phyloP scores from a whole-genome alignment of 2,329 filamentous ascomycete species.

The Fusarium sp. region DNA sequence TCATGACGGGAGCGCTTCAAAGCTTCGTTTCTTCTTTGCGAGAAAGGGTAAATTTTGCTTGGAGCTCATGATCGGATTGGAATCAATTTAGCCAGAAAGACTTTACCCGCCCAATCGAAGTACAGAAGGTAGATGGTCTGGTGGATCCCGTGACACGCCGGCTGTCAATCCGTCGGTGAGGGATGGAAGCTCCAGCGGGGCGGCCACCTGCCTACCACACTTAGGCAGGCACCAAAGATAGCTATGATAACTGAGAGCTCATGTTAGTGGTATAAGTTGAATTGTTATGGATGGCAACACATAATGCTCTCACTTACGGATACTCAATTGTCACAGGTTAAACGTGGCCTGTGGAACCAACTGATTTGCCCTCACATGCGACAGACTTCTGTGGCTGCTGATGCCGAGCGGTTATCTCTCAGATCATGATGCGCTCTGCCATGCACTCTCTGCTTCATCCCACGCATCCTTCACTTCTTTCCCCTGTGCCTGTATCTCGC shows the following conservation, averaged over 20 bases:
- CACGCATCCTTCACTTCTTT: background rate
- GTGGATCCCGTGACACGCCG: conserved; percentile 17
- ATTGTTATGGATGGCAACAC: background rate
- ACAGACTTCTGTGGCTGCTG: conserved; percentile 3
- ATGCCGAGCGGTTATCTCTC: conserved; percentile 1
- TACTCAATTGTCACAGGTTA: background rate
- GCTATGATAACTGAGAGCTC: conserved; percentile 10
- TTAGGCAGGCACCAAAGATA: conserved; percentile 1
- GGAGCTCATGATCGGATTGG: background rate
- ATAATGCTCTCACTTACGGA: background rate
- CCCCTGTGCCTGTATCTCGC: background rate
- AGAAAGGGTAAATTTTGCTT: background rate
- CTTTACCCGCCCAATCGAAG: conserved; percentile 35
- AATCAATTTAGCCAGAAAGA: conserved; percentile 13
- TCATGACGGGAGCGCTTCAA: conserved; percentile 40
- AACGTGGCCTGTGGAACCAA: background rate
- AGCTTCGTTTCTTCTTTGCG: background rate
- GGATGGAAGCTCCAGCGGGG: background rate
- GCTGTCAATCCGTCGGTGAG: conserved; percentile 30
- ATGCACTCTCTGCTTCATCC: background rate
- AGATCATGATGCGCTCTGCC: conserved; percentile 2
- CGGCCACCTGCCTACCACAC: background rate
- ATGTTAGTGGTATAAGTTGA: background rate
- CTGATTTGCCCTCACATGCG: background rate
- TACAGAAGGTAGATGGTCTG: background rate